Conservation (phyloP, 1,139 yeast species). For the Maudiozyma humilis region DNA sequence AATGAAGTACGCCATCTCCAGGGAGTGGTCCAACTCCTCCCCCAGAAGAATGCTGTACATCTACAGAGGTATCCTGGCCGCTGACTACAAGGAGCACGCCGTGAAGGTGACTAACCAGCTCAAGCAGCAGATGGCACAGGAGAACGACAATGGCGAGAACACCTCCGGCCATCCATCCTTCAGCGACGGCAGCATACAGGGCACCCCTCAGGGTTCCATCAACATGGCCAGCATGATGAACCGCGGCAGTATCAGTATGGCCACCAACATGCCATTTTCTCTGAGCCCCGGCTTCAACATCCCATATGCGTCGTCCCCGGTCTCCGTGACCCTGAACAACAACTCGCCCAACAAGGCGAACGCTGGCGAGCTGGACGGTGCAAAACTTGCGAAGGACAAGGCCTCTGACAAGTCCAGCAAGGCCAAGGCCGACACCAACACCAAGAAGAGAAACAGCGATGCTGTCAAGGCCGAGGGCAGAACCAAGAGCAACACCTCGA, state of each 20-base stretch:
- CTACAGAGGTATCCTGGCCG: constrained; percentile 65
- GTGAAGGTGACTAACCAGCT: constrained; percentile 40
- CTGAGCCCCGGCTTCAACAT: constrained; percentile 34
- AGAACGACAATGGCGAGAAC: constrained; percentile 3
- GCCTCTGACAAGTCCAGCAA: constrained; percentile 9
- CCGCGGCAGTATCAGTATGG: not conserved
- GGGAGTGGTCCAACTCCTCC: constrained; percentile 85
- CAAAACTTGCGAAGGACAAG: constrained; percentile 7
- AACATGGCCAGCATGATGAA: constrained; percentile 1
- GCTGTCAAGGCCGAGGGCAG: constrained; percentile 3
- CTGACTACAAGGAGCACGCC: constrained; percentile 64
- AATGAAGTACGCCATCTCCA: constrained; percentile 61
- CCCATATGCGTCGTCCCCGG: constrained; percentile 70
- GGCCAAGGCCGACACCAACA: not conserved
- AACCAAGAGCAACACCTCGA: constrained; percentile 3
- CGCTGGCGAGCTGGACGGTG: constrained; percentile 1
- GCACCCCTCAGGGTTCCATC: not conserved
- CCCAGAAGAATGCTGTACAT: constrained; percentile 85
- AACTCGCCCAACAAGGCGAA: constrained; percentile 4
- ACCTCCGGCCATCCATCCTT: not conserved
- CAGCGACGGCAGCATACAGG: not conserved
- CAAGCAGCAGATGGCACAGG: constrained; percentile 15
- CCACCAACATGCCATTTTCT: constrained; percentile 19
- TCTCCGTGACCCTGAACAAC: constrained; percentile 49
- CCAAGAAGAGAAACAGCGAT: constrained; percentile 5